Conservation (phyloP, 352 stramenopile species). For the Phytophthora megakarya region DNA sequence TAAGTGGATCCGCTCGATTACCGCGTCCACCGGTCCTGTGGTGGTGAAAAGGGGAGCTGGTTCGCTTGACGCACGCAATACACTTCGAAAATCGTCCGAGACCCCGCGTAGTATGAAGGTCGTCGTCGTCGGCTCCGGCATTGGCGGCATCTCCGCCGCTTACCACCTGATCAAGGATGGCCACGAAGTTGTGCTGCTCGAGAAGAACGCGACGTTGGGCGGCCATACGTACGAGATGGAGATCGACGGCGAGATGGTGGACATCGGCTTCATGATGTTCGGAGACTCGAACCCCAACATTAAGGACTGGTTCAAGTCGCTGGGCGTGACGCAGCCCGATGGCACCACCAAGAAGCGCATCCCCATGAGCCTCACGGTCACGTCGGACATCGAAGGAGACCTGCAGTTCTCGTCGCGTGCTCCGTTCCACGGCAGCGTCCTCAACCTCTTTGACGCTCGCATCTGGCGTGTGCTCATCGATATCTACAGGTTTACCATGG, state of each 20-base stretch:
- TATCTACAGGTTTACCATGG: conserved; percentile 88
- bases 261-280: conserved; percentile 92
- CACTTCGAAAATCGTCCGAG: conserved; percentile 24
- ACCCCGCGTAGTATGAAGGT: conserved; percentile 65
- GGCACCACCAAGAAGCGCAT: conserved; percentile 88
- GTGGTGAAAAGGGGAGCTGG: conserved; percentile 26
- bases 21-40: conserved; percentile 23
- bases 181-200: conserved; percentile 81
- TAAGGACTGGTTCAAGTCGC: conserved; percentile 89
- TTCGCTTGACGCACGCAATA: conserved; percentile 22
- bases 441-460: conserved; percentile 73
- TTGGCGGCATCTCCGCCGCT: conserved; percentile 81
- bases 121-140: conserved; percentile 83
- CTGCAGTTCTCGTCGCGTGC: conserved; percentile 86
- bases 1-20: conserved; percentile 41
- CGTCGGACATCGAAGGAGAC: conserved; percentile 78
- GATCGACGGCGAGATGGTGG: conserved; percentile 83
- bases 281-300: conserved; percentile 91
- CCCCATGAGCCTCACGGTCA: conserved; percentile 88
- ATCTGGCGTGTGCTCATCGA: conserved; percentile 87
- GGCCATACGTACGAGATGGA: conserved; percentile 89
- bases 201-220: conserved; percentile 81
- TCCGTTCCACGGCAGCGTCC: conserved; percentile 67
- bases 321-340: conserved; percentile 84
- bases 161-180: conserved; percentile 86